Conservation (phyloP, 306 rosid species). For the Quercus agrifolia region DNA sequence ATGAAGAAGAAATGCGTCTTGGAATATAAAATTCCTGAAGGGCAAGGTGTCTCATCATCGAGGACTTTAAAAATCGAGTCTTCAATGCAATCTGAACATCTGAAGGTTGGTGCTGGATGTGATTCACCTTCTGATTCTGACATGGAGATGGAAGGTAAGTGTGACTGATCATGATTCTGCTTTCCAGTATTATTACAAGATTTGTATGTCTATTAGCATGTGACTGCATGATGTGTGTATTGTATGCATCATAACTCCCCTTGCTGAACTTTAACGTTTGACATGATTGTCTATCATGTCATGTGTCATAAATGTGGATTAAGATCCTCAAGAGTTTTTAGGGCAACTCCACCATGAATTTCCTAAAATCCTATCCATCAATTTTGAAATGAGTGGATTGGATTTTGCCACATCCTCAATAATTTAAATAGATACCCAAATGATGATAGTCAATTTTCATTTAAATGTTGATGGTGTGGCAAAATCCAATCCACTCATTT, state of each 20-base stretch:
- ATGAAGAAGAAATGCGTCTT: slow-evolving; percentile 46
- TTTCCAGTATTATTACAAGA: neutral
- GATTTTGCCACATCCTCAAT: too few species aligned
- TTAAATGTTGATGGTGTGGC: too few species aligned
- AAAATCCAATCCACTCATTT: too few species aligned
- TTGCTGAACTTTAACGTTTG: neutral
- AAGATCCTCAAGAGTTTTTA: too few species aligned
- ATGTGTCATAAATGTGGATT: neutral
- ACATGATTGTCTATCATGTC: neutral
- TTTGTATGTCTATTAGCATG: neutral
- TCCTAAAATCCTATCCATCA: too few species aligned
- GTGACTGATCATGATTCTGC: slow-evolving; percentile 12
- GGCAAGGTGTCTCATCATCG: slow-evolving; percentile 17
- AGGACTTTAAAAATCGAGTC: slow-evolving; percentile 16
- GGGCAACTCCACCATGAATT: too few species aligned
- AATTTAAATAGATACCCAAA: too few species aligned
- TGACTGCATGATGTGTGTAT: too few species aligned
- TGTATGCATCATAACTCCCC: neutral
- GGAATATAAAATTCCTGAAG: slow-evolving; percentile 32
- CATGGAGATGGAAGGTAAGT: slow-evolving; percentile 98
- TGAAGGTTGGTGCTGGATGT: slow-evolving; percentile 32
- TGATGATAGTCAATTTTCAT: too few species aligned
- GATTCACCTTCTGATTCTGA: slow-evolving; percentile 66
- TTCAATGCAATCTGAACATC: slow-evolving; percentile 21
- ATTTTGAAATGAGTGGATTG: too few species aligned